Evolutionary conservation across 495 filamentous ascomycete genomes (phyloP).

Genomic region (Aspergillus heteromorphus): DNA sequence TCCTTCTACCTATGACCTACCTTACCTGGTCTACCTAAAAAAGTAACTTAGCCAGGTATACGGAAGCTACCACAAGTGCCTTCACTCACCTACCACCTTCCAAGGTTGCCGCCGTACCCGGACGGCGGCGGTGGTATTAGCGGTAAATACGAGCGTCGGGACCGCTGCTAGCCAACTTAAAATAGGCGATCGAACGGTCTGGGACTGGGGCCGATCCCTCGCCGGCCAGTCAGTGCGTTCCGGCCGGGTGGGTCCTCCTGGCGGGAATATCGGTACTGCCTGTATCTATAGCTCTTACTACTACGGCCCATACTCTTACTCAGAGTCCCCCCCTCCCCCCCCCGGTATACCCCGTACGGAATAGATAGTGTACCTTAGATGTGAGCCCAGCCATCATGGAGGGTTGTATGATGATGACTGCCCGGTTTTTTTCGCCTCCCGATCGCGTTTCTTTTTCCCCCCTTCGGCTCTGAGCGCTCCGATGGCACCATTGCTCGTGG

Average conservation of each 20-base stretch:
- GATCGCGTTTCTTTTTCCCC: slow-evolving; percentile 13
- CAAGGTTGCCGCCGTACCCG: slow-evolving; percentile 18
- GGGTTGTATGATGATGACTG: slow-evolving; percentile 10
- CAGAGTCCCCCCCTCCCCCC: no score
- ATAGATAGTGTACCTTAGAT: no score
- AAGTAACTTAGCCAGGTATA: background rate
- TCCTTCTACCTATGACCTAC: no score
- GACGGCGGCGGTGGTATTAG: slow-evolving; percentile 4
- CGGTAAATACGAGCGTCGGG: slow-evolving; percentile 6
- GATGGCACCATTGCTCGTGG: slow-evolving; percentile 3
- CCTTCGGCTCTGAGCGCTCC: background rate
- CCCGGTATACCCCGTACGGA: no score
- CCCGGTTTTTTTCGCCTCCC: slow-evolving; percentile 12
- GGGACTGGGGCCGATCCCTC: slow-evolving; percentile 21
- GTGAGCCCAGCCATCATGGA: background rate
- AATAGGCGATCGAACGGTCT: slow-evolving; percentile 28
- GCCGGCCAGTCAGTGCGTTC: slow-evolving; percentile 16
- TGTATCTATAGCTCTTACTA: background rate
- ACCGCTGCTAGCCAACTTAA: slow-evolving; percentile 18
- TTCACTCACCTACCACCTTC: background rate
- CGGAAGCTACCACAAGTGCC: no score
- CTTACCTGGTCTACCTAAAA: background rate
- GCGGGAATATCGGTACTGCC: slow-evolving; percentile 2
- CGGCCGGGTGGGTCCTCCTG: slow-evolving; percentile 9
- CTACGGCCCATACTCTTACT: no score